Base-by-base conservation (phyloP, 2,329 filamentous ascomycete species). In the Alternaria brassicicola region DNA sequence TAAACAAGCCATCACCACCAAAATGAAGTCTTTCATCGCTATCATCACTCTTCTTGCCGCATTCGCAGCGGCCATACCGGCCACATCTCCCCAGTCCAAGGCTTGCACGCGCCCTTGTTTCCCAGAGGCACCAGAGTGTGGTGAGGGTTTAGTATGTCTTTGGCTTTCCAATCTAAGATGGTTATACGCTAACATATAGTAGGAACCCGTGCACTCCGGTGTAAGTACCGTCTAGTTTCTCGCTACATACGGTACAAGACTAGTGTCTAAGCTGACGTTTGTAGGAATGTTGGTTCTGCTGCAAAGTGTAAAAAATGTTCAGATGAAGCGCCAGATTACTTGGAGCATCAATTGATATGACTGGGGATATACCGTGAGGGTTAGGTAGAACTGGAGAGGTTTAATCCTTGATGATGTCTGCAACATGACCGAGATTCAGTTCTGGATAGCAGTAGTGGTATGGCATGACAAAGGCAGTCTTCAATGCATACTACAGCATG, bases 281-380 rank as follows among this genome's bases (percentile, higher is more conserved):
- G 15, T 31, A 54, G 41, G 31, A 25, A 12, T 54, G 41, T 33
- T 47, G 42, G 41, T n/a, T 33, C 17, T 54, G 51, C 51, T 47
- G 51, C 25, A 17, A 21, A 21, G 12, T n/a, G 1, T 47, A 39
- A 23, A 23, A 15, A 7, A 7, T 7, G 5, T 23, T n/a, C 23
- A 28, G 43, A 31, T 46, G 17, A 30, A 33, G 13, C 13, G 12
- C 13, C 4, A 13, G 13, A 15, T 12, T 5, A 23, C 12, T 6
- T 23, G 28, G 28, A 6, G 17, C 26, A 23, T 23, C 13, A 33
- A 31, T 6, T 31, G 28, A 33, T 31, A 12, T 9, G 2, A n/a
- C 19, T 23, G 1, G 9, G 26, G 28, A 23, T n/a, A n/a, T 6
- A 13, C 1, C 17, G 10, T 7, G 28, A 13, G 30, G 9, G 43